Evolutionary conservation across 2,329 filamentous ascomycete genomes (phyloP), one percentile per base, ranked within the genome.

Genomic region (Sarocladiaceae sp.): DNA sequence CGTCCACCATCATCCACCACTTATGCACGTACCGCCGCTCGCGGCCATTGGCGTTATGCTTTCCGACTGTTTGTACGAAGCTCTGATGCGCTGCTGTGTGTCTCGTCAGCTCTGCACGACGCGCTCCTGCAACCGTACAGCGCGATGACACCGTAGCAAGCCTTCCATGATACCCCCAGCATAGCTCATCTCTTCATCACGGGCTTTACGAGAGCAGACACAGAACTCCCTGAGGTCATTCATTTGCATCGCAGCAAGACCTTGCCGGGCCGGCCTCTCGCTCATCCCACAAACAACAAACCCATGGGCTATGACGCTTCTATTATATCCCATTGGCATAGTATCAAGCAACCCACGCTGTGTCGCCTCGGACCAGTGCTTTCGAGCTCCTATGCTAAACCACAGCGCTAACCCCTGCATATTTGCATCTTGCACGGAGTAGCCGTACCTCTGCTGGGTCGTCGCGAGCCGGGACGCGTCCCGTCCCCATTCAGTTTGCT

Each of bases 401-500:
- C 29, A 19, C 24, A 23, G 16, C 34, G 21, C 21, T 24, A 24
- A 10, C 37, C 37, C 37, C 37, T 41, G 37, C 37, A 41, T 21
- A 5, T 13, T 9, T 41, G 37, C 37, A 41, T 41, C 37, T 41
- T 29, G 23, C 37, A 41, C n/a, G n/a, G n/a, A n/a, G n/a, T n/a
- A n/a, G n/a, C n/a, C n/a, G n/a, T n/a, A n/a, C 21, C 37, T 41
- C n/a, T 41, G 37, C 24, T 41, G 37, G 37, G 29, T 41, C 37
- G 37, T 24, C 37, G 24, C 37, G 37, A 41, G 37, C 37, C 37
- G 37, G 23, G 23, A 41, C 37, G 37, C 37, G 37, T 29, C 23
- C 37, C 23, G 23, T 27, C 23, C 37, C 37, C 37, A 12, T 16
- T 41, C 29, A n/a, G 37, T 29, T 29, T 41, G 19, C 37, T 29